Base-by-base conservation (phyloP, 441 rosid genomes). In the Erodium trifolium region DNA sequence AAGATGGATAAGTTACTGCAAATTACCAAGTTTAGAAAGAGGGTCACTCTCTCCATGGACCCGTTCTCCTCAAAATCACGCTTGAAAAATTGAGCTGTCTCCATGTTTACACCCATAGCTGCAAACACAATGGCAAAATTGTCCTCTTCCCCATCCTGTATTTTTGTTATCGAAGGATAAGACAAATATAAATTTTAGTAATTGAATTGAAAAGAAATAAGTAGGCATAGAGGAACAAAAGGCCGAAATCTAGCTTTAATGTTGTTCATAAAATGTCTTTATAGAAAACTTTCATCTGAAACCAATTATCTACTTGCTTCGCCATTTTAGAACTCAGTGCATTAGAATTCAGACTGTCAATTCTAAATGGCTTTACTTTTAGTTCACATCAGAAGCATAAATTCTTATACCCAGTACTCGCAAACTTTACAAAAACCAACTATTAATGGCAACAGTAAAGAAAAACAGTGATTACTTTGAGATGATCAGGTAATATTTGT, bases 101-200 rank as follows among this genome's bases (percentile, higher is more conserved):
- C 99, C 98, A 94, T 94, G 85, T 94, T 94, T 37, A 94, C 99
- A 64, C 99, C 99, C 99, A 94, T 94, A 73, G 99, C 99, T 71
- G 98, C 98, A 71, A 94, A 94, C 6, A 92, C 98, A 80, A 94
- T 92, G 31, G 99, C 98, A 79, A 94, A 94, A 78, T 94, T 94
- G 85, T 94, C 99, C 74, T 94, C 99, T 71, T 81, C 96, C 5
- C 51, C 87, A 76, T 80, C 98, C 99, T 90, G 77, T 67, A 78
- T 11, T 11, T 3, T 3, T 2, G 0, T 47, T 3, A 12, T 9
- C 4, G 1, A n/a, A 12, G 16, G 17, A 49, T 49, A 49, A 12
- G 6, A 7, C 16, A 12, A 49, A 5, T 49, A 49, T 41, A 49
- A 49, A 12, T 12, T n/a, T 49, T 12, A 47, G 14, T 11, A 47